A percentile compares a stretch with the other conserved stretches of the same genome.
phyloP scores from a whole-genome alignment of 345 rosid genomes.

The Eucalyptus paniculata region DNA sequence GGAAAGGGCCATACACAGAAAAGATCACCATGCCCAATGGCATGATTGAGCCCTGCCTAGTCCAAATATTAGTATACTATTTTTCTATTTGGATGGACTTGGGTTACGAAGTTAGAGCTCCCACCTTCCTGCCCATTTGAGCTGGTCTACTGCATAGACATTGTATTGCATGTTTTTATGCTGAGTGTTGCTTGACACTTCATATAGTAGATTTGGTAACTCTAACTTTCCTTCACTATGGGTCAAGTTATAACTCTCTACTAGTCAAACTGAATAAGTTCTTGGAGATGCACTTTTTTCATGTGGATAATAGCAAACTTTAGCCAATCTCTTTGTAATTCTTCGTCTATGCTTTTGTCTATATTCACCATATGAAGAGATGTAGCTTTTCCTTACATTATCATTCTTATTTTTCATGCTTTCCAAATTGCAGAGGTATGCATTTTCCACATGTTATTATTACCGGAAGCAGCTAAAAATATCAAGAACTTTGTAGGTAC shows the following conservation, averaged over 20 bases:
- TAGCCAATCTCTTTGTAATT: neutral
- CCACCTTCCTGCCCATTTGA: neutral
- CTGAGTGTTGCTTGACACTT: neutral
- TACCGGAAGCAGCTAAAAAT: neutral
- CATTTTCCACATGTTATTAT: neutral
- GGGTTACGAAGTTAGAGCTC: neutral
- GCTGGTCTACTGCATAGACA: neutral
- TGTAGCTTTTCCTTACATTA: neutral
- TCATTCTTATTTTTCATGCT: neutral
- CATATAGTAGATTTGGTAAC: neutral
- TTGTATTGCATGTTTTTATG: neutral
- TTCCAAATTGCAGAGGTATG: neutral
- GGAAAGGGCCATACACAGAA: neutral
- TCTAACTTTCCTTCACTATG: neutral
- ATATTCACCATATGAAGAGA: neutral
- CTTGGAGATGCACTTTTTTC: neutral
- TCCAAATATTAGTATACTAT: neutral
- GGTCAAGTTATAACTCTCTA: neutral
- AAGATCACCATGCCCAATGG: neutral
- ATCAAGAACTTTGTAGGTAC: constrained; percentile 34
- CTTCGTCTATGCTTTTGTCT: neutral
- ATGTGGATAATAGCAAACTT: neutral
- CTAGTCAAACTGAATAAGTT: neutral
- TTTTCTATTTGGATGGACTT: neutral
- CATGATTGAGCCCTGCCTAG: neutral